These are phyloP conservation scores for Eleusine coracana DNA, from an alignment of 176 grass and related monocot species.

Conservation along the genomic window DNA sequence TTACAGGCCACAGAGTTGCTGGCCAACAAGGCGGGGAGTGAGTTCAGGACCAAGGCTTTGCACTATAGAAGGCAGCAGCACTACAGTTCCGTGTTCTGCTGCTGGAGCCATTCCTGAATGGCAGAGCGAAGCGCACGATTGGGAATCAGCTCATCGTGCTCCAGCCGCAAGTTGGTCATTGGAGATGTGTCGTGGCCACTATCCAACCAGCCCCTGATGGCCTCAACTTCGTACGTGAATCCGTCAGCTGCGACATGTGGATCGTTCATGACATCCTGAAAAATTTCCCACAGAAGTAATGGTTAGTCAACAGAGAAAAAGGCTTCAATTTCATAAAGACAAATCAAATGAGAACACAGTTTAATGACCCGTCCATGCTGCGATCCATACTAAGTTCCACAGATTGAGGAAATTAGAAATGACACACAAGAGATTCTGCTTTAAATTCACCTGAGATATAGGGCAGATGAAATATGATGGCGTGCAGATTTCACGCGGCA, in stretches of 20 bases:
- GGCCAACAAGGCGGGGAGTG: not conserved
- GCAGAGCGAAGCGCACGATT: slow-evolving; percentile 43
- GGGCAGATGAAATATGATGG: slow-evolving; percentile 48
- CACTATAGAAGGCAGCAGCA: not conserved
- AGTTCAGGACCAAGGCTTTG: not conserved
- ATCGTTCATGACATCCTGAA: slow-evolving; percentile 52
- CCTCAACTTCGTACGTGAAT: slow-evolving; percentile 46
- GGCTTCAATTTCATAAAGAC: not conserved
- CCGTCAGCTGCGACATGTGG: slow-evolving; percentile 52
- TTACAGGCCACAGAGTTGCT: not conserved
- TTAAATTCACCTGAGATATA: slow-evolving; percentile 41
- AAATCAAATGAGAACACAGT: not conserved
- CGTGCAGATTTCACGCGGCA: slow-evolving; percentile 7
- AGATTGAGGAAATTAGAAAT: not conserved
- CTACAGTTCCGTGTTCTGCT: slow-evolving; percentile 14
- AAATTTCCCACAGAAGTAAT: not conserved
- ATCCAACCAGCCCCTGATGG: slow-evolving; percentile 39
- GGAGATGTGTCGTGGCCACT: slow-evolving; percentile 38
- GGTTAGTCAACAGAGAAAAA: not conserved
- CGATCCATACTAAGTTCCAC: not conserved
- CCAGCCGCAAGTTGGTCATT: slow-evolving; percentile 43
- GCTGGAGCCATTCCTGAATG: slow-evolving; percentile 52
- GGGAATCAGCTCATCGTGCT: slow-evolving; percentile 41
- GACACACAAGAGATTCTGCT: not conserved
- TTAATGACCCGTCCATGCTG: not conserved